Conservation (phyloP, 306 rosid species). For the Pueraria montana region DNA sequence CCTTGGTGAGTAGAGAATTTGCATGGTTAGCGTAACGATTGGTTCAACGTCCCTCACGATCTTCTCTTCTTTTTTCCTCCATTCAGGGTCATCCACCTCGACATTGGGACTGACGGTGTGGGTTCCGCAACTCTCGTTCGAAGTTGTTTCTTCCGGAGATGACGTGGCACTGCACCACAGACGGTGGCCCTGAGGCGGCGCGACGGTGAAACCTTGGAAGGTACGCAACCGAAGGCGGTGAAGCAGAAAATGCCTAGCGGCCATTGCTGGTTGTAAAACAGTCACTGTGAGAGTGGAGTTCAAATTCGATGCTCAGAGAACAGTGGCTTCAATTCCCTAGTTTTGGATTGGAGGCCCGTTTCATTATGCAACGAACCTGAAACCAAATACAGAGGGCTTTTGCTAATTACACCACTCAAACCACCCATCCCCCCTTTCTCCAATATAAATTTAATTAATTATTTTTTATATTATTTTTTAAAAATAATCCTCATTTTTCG, state of each 20-base stretch:
- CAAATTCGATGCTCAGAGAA: background rate
- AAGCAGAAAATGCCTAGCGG: constrained; percentile 47
- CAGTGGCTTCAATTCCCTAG: background rate
- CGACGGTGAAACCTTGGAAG: constrained; percentile 34
- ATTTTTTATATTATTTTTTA: too few relatives aligned
- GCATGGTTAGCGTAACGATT: constrained; percentile 56
- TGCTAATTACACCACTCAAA: too few relatives aligned
- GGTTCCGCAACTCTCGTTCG: constrained; percentile 22
- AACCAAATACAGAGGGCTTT: background rate
- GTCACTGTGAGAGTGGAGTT: too few relatives aligned
- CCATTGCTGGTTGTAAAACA: constrained; percentile 56
- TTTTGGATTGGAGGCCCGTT: background rate
- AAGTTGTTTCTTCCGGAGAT: constrained; percentile 45
- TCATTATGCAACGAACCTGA: background rate
- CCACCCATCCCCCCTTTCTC: too few relatives aligned
- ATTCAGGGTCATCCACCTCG: constrained; percentile 56
- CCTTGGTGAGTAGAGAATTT: constrained; percentile 71
- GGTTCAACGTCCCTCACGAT: constrained; percentile 72
- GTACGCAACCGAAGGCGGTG: constrained; percentile 51
- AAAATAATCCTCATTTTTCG: too few relatives aligned
- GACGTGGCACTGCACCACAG: constrained; percentile 43
- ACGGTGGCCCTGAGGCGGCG: constrained; percentile 42
- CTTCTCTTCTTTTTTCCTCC: constrained; percentile 65
- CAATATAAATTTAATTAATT: too few relatives aligned
- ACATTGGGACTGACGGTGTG: background rate